phyloP scores from a whole-genome alignment of 2,329 filamentous ascomycete genomes.

The Ceratocystis diversiconidia region DNA sequence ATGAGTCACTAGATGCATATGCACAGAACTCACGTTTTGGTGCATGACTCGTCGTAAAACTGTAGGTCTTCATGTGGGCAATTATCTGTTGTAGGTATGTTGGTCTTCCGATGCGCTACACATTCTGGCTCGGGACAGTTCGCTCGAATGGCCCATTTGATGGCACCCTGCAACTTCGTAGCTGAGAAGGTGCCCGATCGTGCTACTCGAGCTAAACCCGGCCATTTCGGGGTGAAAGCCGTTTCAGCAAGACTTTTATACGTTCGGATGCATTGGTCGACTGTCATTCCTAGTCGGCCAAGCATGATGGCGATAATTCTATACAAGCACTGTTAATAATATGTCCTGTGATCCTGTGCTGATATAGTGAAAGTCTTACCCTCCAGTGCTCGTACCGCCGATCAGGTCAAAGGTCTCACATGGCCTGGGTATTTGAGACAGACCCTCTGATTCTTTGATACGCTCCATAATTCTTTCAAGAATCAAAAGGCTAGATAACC shows the following conservation, averaged over 20 bases:
- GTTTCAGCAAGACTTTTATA: background rate
- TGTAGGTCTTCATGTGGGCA: background rate
- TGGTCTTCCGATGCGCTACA: background rate
- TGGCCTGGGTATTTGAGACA: constrained; percentile 20
- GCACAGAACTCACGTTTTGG: background rate
- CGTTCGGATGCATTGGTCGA: background rate
- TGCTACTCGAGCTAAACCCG: background rate
- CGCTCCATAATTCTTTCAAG: constrained; percentile 22
- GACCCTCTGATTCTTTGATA: constrained; percentile 17
- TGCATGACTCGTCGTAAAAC: background rate
- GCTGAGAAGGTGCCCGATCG: background rate
- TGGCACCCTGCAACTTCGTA: background rate
- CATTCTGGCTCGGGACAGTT: background rate
- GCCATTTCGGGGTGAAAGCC: background rate
- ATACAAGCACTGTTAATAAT: background rate
- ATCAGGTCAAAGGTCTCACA: constrained; percentile 24
- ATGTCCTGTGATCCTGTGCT: constrained; percentile 14
- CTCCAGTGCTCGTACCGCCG: constrained; percentile 25
- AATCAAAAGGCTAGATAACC: constrained; percentile 17
- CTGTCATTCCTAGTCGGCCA: background rate
- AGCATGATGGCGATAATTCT: background rate
- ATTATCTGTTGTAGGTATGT: background rate
- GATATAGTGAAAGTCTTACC: constrained; percentile 16
- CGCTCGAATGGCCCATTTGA: background rate
- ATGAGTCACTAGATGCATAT: background rate